phyloP scores from a whole-genome alignment of 1,284 basidiomycete genomes.

The Leucoagaricus sp. region DNA sequence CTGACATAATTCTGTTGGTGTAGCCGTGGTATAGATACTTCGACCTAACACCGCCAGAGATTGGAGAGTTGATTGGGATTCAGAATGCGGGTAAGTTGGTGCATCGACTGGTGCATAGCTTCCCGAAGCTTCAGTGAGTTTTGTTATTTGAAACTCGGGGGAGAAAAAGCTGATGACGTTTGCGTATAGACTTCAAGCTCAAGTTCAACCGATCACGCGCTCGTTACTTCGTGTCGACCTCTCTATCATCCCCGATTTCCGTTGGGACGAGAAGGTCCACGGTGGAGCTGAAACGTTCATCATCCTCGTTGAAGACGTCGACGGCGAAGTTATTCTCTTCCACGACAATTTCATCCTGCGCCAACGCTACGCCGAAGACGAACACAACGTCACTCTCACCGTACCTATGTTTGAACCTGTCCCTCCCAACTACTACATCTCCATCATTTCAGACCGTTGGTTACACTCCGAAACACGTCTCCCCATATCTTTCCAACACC shows the following conservation, averaged over 20 bases:
- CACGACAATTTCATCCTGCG: slow-evolving; percentile 91
- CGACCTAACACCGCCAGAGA: slow-evolving; percentile 56
- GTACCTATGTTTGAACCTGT: slow-evolving; percentile 97
- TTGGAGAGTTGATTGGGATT: slow-evolving; percentile 91
- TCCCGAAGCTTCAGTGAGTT: slow-evolving; percentile 90
- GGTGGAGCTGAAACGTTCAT: slow-evolving; percentile 87
- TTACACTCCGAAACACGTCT: slow-evolving; percentile 92
- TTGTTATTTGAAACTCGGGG: slow-evolving; percentile 9
- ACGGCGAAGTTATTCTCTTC: slow-evolving; percentile 94
- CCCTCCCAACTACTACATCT: slow-evolving; percentile 97
- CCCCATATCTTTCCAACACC: slow-evolving; percentile 97
- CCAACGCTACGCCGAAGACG: slow-evolving; percentile 87
- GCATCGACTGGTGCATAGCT: slow-evolving; percentile 94
- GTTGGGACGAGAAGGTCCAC: slow-evolving; percentile 95
- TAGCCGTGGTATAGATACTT: slow-evolving; percentile 97
- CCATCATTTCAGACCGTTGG: slow-evolving; percentile 95
- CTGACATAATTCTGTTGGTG: slow-evolving; percentile 7
- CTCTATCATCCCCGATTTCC: slow-evolving; percentile 94
- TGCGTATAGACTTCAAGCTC: slow-evolving; percentile 73
- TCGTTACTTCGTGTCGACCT: slow-evolving; percentile 86
- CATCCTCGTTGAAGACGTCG: slow-evolving; percentile 96
- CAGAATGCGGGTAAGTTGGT: slow-evolving; percentile 91
- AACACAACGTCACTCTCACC: slow-evolving; percentile 92
- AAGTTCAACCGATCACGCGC: slow-evolving; percentile 91
- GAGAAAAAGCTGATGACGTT: slow-evolving; percentile 12